Conservation (phyloP, 2,329 filamentous ascomycete species). For the Berkeleyomyces basicola region DNA sequence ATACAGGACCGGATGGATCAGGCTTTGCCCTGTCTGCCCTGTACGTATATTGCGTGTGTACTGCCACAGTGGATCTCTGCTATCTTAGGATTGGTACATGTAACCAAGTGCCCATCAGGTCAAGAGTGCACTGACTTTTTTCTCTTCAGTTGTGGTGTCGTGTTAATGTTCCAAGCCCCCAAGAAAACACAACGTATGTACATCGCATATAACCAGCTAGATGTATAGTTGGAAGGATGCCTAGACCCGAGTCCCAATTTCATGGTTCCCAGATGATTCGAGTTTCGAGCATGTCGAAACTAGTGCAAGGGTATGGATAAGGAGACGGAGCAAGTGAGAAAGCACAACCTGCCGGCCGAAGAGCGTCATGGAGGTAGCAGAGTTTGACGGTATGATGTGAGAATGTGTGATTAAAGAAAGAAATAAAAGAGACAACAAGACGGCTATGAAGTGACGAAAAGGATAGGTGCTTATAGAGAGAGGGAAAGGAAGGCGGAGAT, state of each 20-base stretch:
- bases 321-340: background rate
- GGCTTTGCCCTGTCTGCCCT: background rate
- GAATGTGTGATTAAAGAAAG: background rate
- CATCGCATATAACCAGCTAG: background rate
- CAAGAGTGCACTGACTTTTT: background rate
- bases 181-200: too few species aligned
- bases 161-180: background rate
- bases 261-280: background rate
- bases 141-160: background rate
- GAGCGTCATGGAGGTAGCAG: background rate
- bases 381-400: too few species aligned
- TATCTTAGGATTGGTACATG: background rate
- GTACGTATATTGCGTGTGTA: background rate
- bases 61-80: background rate
- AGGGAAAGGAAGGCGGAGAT: background rate
- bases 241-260: background rate
- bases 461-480: too few species aligned
- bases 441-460: too few species aligned
- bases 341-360: background rate
- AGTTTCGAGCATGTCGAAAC: background rate
- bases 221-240: background rate
- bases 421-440: background rate
- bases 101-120: background rate
- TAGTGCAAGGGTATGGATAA: background rate
- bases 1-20: background rate